Evolutionary conservation across 441 rosid genomes (phyloP), one percentile per base, ranked within the genome.

Genomic region (Adansonia gregorii): DNA sequence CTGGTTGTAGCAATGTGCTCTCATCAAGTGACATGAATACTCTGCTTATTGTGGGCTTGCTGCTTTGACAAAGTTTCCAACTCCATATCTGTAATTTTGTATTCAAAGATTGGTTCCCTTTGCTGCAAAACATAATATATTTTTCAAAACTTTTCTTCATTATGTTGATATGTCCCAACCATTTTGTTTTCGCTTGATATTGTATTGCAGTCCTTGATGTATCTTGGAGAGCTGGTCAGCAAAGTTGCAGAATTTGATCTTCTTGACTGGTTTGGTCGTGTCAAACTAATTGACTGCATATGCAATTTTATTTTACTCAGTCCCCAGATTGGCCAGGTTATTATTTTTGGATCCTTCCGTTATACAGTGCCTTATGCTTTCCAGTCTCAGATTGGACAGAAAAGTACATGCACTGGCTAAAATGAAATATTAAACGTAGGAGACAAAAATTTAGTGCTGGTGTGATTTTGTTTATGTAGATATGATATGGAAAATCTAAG

Each of bases 241-340:
- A 88, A 86, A 87, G 84, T 94, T 79, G 89, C 95, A 76, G 97
- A 93, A 79, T 85, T 79, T 82, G 94, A 89, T 76, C 91, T 92
- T 81, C 90, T 92, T 83, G 97, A 91, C 76, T 97, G 98, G 97
- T 83, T 79, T 76, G 99, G 98, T 79, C 98, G 99, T 73, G 87
- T 86, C 73, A 89, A 83, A 87, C 88, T 94, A 76, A 87, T 91
- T 83, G 90, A 86, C 73, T 91, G 98, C 86, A 88, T 94, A 77
- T 89, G 93, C 81, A 85, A 89, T 86, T 84, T 97, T 79, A 76
- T 97, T 74, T 80, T 87, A 76, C 91, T 93, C 79, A 79, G 82
- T 82, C 98, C 99, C 79, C 88, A 88, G 84, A 85, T 86, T 80
- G 97, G 98, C 81, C 94, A 91, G 99, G 99, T 96, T 79, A 85